phyloP scores from a whole-genome alignment of 1,139 yeast genomes.

The Saccharomyces hybrid region DNA sequence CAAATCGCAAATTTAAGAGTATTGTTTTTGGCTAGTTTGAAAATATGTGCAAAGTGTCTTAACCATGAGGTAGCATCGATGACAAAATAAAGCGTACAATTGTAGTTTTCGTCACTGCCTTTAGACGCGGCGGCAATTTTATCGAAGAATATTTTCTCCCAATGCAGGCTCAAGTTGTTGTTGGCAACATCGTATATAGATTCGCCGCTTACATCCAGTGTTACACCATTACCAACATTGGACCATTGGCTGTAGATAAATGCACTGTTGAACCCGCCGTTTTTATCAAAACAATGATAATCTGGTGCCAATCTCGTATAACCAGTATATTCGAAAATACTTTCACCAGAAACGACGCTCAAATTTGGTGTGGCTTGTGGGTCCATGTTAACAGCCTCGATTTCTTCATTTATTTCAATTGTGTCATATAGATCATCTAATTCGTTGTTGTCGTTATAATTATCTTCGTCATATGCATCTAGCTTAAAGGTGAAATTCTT shows the following conservation, averaged over 20 bases:
- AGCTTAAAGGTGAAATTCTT: conserved; percentile 23
- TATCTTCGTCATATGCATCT: conserved; percentile 2
- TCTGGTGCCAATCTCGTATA: conserved; percentile 26
- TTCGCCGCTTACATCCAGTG: not conserved
- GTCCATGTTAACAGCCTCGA: conserved; percentile 17
- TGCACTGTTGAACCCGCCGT: conserved; percentile 29
- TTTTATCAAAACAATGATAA: conserved; percentile 27
- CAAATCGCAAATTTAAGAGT: conserved; percentile 57
- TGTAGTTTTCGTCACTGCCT: not conserved
- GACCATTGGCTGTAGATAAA: conserved; percentile 29
- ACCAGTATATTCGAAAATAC: conserved; percentile 28
- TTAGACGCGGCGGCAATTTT: not conserved
- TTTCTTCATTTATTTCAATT: conserved; percentile 17
- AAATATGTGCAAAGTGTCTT: conserved; percentile 69
- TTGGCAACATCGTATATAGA: not conserved
- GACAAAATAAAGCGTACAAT: conserved; percentile 37
- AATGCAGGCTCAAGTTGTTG: not conserved
- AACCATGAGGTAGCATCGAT: conserved; percentile 77
- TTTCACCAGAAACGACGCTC: conserved; percentile 25
- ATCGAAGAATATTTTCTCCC: not conserved
- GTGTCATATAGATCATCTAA: conserved; percentile 1
- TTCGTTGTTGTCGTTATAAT: not conserved
- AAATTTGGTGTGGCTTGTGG: conserved; percentile 15
- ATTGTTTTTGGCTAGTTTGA: conserved; percentile 56
- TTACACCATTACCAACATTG: conserved; percentile 8